phyloP scores from a whole-genome alignment of 2,329 filamentous ascomycete genomes.

The Colletotrichum lupini region DNA sequence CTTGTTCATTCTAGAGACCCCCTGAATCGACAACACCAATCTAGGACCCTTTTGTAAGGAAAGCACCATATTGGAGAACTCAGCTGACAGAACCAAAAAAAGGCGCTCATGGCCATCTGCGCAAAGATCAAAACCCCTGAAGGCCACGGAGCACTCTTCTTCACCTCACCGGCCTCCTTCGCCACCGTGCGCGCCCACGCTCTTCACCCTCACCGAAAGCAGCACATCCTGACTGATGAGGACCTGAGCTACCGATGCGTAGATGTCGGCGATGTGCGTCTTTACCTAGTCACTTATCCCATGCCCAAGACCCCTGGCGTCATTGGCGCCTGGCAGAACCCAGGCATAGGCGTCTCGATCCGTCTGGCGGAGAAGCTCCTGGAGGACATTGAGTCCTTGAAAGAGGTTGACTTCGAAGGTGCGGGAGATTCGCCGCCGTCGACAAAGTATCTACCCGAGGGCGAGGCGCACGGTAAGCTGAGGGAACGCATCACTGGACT shows the following conservation, averaged over 20 bases:
- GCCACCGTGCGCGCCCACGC: constrained; percentile 43
- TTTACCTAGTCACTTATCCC: constrained; percentile 58
- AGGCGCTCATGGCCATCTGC: constrained; percentile 50
- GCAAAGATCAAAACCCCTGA: constrained; percentile 43
- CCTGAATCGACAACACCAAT: neutral
- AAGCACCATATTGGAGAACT: neutral
- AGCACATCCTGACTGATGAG: constrained; percentile 45
- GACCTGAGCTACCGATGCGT: constrained; percentile 53
- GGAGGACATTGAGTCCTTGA: constrained; percentile 46
- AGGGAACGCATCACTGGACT: constrained; percentile 54
- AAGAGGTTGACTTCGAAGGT: constrained; percentile 45
- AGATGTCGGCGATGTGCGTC: constrained; percentile 52
- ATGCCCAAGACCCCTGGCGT: constrained; percentile 47
- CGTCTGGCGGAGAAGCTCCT: constrained; percentile 58
- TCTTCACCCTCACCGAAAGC: constrained; percentile 47
- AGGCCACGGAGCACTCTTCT: constrained; percentile 42
- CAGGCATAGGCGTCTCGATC: constrained; percentile 58
- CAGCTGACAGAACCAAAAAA: constrained; percentile 31
- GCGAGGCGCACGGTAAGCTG: constrained; percentile 49
- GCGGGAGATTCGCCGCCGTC: constrained; percentile 43
- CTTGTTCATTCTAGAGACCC: neutral
- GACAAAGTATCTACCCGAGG: constrained; percentile 51
- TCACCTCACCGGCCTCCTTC: constrained; percentile 43
- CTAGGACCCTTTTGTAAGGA: too few relatives aligned
- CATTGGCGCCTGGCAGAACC: constrained; percentile 56